Evolutionary conservation across 2,329 filamentous ascomycete genomes (phyloP), one percentile per base, ranked within the genome.

Genomic region (Nakataea oryzae): DNA sequence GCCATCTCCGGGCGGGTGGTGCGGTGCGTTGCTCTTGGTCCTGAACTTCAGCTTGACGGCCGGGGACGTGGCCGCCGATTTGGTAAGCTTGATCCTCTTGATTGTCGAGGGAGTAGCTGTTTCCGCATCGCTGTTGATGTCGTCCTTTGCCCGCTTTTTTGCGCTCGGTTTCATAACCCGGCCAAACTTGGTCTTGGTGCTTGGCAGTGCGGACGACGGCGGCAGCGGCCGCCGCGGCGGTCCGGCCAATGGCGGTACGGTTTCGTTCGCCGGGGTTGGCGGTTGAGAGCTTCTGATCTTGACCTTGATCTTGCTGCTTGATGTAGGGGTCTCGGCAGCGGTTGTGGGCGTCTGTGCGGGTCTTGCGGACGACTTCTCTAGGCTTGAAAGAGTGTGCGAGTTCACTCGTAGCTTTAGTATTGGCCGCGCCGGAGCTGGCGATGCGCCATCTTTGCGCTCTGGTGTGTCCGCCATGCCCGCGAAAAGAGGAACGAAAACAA

Each of bases 1-100:
- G 9, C 93, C 95, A 62, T 96, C 91, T 60, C 95, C 95, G 1
- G 85, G 83, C 6, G 86, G 86, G 65, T 90, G 84, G 34, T 83
- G 78, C 8, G 90, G 88, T 1, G 84, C 80, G 65, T 86, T 83
- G n/a, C 87, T 88, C 67, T 87, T 67, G 21, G 63, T 61, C 47
- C 30, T 61, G 28, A 61, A 41, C 30, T 61, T 61, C 28, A 61
- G 13, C 29, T 56, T 61, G 28, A 61, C 59, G 32, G 59, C 41
- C 28, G 65, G 56, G 62, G 64, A 14, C 26, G 59, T 56, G 13
- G 59, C 27, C n/a, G 58, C 28, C 12, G 50, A 54, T 12, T 54
- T 54, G 47, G 29, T 61, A n/a, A 61, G 59, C 69, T 86, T 88
- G 63, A 90, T 71, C 57, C 64, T 71, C 62, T 67, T 71, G 59